Evolutionary conservation across 345 rosid species (phyloP).

Genomic region (Tarenaya hassleriana): DNA sequence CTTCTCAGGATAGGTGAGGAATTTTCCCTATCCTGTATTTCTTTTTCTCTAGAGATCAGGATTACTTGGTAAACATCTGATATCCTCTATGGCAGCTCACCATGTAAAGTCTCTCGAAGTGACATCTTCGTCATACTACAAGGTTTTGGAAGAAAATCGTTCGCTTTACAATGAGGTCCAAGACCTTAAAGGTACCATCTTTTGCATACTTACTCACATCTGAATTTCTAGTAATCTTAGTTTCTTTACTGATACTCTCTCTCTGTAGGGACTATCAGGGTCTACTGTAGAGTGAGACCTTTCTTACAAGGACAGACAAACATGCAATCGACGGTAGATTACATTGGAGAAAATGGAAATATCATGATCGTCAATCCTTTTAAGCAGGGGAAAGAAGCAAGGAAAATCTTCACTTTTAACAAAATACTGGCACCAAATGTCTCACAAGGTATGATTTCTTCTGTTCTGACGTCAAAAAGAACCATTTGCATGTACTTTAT

Average conservation of each 20-base stretch:
- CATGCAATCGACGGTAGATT: constrained; percentile 68
- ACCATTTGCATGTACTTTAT: neutral
- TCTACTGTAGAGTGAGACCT: constrained; percentile 88
- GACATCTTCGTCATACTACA: constrained; percentile 68
- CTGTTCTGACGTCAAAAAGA: neutral
- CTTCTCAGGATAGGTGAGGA: constrained; percentile 49
- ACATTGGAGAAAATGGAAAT: constrained; percentile 92
- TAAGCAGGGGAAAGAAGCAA: constrained; percentile 82
- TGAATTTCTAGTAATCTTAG: neutral
- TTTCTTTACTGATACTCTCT: constrained; percentile 8
- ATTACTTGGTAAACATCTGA: neutral
- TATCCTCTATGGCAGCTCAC: constrained; percentile 37
- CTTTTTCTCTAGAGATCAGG: neutral
- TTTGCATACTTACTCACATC: neutral
- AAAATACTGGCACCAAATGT: constrained; percentile 69
- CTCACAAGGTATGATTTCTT: constrained; percentile 55
- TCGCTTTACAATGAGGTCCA: constrained; percentile 95
- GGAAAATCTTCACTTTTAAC: constrained; percentile 80
- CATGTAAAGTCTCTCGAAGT: constrained; percentile 73
- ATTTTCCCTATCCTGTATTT: constrained; percentile 1
- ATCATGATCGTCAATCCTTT: constrained; percentile 83
- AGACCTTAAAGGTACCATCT: constrained; percentile 76
- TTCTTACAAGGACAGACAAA: constrained; percentile 61
- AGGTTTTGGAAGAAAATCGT: constrained; percentile 85
- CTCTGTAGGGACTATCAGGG: constrained; percentile 75